Evolutionary conservation across 2,329 filamentous ascomycete genomes (phyloP).

Genomic region (Arthroderma uncinatum): DNA sequence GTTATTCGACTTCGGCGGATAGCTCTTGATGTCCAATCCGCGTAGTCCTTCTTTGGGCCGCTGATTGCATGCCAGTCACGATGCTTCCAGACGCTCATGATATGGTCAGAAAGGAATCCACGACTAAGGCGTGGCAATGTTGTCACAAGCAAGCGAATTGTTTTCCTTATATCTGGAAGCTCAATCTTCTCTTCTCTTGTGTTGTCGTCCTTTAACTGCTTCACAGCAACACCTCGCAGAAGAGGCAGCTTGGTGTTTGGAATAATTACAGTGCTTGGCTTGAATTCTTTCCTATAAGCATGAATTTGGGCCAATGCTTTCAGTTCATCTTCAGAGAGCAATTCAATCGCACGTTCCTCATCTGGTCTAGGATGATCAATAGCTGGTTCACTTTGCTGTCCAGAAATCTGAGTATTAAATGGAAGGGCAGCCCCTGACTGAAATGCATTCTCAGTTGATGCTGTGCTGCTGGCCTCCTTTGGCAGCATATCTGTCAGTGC

Average conservation of each 20-base stretch:
- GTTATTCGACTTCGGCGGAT: slow-evolving; percentile 3
- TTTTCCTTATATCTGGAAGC: neutral
- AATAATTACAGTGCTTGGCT: neutral
- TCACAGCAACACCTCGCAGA: neutral
- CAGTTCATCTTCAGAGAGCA: neutral
- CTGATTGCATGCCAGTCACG: neutral
- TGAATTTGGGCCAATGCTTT: neutral
- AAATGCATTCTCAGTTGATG: neutral
- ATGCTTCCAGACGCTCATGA: neutral
- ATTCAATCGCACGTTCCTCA: neutral
- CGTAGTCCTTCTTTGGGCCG: neutral
- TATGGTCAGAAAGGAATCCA: neutral
- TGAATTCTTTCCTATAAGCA: neutral
- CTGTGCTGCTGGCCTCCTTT: too few relatives aligned
- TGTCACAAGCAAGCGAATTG: neutral
- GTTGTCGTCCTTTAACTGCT: neutral
- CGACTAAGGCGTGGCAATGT: neutral
- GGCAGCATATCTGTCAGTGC: neutral
- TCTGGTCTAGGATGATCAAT: neutral
- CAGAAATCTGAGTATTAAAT: too few relatives aligned
- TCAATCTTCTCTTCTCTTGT: neutral
- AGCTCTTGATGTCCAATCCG: slow-evolving; percentile 7
- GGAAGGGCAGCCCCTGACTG: too few relatives aligned
- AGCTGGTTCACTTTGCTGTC: too few relatives aligned
- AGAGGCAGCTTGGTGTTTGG: neutral